Conservation (phyloP, 208 protist species). For the Leishmania mexicana region DNA sequence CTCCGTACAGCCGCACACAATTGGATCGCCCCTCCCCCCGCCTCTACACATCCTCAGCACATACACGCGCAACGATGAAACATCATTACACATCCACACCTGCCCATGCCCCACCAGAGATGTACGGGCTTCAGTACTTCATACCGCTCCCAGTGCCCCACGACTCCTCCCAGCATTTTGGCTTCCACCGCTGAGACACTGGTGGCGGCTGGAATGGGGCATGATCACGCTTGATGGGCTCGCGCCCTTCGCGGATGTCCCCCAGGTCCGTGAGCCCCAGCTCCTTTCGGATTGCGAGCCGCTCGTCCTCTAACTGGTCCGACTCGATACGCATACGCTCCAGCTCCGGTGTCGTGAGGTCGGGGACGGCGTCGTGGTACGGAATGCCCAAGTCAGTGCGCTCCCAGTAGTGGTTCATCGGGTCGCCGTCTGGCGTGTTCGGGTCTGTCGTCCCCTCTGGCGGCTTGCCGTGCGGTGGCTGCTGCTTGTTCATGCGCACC, state of each 20-base stretch:
- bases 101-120: not conserved
- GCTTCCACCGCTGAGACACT: conserved; percentile 85
- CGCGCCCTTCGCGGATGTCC: conserved; percentile 84
- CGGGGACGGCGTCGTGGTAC: conserved; percentile 86
- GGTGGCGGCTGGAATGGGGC: conserved; percentile 81
- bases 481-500: conserved; percentile 83
- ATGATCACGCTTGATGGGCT: conserved; percentile 62
- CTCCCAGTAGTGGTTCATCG: conserved; percentile 89
- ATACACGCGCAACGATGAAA: not conserved
- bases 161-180: conserved; percentile 90
- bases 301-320: conserved; percentile 86
- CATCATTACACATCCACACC: not conserved
- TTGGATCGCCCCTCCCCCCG: no score
- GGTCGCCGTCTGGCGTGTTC: conserved; percentile 66
- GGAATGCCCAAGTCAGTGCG: conserved; percentile 87
- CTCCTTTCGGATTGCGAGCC: conserved; percentile 81
- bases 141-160: conserved; percentile 83
- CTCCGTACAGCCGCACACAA: not conserved
- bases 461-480: conserved; percentile 79
- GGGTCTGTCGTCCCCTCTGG: conserved; percentile 82
- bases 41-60: not conserved
- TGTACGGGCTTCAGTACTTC: conserved; percentile 18
- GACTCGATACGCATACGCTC: conserved; percentile 83
- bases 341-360: conserved; percentile 85
- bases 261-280: conserved; percentile 85